Conservation (phyloP, 176 grass and related monocot species). For the Rhynchospora breviuscula region DNA sequence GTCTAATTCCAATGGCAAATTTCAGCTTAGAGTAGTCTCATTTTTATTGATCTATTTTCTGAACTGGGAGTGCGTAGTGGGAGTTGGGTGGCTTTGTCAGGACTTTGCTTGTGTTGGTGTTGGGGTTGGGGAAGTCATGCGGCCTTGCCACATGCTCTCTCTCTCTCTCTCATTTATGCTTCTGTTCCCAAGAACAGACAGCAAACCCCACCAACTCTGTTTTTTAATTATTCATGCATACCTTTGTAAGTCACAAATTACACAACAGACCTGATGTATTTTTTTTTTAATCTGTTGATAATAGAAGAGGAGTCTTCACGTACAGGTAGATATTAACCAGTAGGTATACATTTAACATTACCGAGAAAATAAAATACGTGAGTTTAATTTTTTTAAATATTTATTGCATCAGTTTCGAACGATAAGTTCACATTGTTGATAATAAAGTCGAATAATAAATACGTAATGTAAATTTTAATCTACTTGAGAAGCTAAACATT, state of each 20-base stretch:
- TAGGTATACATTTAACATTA: no score
- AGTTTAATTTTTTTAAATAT: no score
- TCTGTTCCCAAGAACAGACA: conserved; percentile 21
- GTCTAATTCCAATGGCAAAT: conserved; percentile 4
- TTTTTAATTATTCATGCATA: neutral
- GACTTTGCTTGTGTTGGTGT: conserved; percentile 7
- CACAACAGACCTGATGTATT: neutral
- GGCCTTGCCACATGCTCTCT: neutral
- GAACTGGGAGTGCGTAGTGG: neutral
- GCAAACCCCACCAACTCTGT: conserved; percentile 27
- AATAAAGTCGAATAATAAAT: no score
- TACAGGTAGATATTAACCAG: no score
- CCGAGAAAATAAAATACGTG: no score
- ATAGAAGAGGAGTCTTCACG: no score
- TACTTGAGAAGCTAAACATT: no score
- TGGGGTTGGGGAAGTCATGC: neutral
- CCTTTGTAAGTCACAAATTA: neutral
- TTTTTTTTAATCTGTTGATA: no score
- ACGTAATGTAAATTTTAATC: no score
- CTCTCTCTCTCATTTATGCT: neutral
- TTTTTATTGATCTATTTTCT: neutral
- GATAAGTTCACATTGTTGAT: neutral
- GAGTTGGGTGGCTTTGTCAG: conserved; percentile 18
- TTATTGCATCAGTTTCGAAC: neutral
- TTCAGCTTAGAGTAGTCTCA: conserved; percentile 23